Evolutionary conservation across 371 early-diverging fungal genomes (phyloP).

Genomic region (Basidiobolus meristosporus): DNA sequence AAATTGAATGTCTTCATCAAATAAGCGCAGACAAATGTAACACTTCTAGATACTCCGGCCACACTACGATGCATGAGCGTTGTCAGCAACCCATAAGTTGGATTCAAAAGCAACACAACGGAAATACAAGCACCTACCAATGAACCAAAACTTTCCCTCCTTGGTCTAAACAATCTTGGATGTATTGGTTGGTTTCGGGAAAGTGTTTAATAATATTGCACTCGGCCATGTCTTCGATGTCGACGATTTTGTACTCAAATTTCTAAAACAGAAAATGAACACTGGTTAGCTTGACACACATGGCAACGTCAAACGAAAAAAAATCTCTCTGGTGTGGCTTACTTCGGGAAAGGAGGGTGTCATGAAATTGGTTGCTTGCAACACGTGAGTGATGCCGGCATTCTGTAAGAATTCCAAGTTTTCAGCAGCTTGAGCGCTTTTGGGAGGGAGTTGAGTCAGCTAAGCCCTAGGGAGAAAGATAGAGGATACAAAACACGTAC

Average conservation of each 20-base stretch:
- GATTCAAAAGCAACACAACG: conserved; percentile 5
- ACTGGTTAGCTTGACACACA: no score
- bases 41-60: conserved; percentile 39
- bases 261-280: no score
- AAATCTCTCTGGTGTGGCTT: no score
- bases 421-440: no score
- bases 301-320: no score
- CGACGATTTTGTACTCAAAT: conserved; percentile 29
- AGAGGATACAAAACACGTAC: no score
- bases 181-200: conserved; percentile 34
- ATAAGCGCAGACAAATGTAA: conserved; percentile 34
- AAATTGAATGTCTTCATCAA: conserved; percentile 33
- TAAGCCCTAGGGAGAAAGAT: no score
- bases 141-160: conserved; percentile 42
- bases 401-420: no score
- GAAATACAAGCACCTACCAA: conserved; percentile 27
- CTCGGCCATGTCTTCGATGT: conserved; percentile 34
- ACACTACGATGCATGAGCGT: conserved; percentile 8
- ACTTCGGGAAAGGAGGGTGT: no score
- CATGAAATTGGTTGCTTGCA: no score
- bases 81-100: neutral
- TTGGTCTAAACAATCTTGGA: conserved; percentile 17
- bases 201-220: conserved; percentile 54
- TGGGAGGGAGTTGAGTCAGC: no score
- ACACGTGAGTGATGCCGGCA: no score